A percentile compares a stretch with the other conserved stretches of the same genome.
phyloP scores from a whole-genome alignment of 257 asterid genomes.

The Solanum chilense region DNA sequence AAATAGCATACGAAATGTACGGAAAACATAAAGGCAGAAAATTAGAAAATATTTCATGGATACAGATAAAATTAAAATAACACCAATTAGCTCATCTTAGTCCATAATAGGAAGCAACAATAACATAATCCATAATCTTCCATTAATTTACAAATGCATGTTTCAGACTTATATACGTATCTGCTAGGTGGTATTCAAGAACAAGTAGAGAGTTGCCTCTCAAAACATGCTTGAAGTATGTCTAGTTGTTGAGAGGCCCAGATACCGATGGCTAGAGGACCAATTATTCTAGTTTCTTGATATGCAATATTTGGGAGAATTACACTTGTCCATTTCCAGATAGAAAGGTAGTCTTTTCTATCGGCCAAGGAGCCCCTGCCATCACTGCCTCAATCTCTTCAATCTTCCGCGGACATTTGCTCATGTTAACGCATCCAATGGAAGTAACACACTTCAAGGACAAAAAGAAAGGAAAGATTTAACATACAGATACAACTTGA shows the following conservation, averaged over 20 bases:
- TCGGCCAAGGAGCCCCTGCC: slow-evolving; percentile 90
- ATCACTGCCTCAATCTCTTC: slow-evolving; percentile 85
- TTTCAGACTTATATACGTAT: not conserved
- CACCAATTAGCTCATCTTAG: not conserved
- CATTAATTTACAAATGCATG: not conserved
- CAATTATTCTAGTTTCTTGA: not conserved
- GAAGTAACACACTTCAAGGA: slow-evolving; percentile 47
- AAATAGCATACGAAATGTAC: not conserved
- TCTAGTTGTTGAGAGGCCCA: not conserved
- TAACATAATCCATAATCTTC: not conserved
- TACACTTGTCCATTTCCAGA: slow-evolving; percentile 13
- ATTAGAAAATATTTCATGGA: not conserved
- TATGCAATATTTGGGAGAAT: not conserved
- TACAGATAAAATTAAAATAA: not conserved
- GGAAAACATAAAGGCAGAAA: not conserved
- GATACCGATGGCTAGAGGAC: not conserved
- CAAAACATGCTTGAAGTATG: not conserved
- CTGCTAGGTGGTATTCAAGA: not conserved
- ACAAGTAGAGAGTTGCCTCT: not conserved
- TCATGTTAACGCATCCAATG: slow-evolving; percentile 80
- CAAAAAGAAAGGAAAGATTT: not conserved
- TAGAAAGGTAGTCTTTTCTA: slow-evolving; percentile 15
- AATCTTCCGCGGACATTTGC: slow-evolving; percentile 71
- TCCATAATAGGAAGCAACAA: not conserved
- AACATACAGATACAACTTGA: not conserved